Evolutionary conservation across 192 early-diverging fungal genomes (phyloP), one percentile per base, ranked within the genome.

Genomic region (Coemansia sp.): DNA sequence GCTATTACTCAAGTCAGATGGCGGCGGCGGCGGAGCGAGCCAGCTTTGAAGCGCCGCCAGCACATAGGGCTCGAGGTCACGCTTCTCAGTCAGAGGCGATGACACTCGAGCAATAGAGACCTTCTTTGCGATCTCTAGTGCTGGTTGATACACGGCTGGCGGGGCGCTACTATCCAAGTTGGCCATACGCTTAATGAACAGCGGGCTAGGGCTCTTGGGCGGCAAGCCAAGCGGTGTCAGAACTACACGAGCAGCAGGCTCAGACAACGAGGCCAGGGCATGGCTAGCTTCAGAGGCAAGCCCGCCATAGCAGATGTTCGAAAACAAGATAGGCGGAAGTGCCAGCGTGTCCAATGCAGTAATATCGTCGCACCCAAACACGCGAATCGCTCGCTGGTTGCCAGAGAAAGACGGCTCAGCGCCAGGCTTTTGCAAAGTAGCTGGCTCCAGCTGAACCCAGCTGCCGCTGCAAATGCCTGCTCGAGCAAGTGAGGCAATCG

Each of bases 61-160:
- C 9, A 65, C 33, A 45, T 66, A 55, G 0, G 65, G 35, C 55
- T 83, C 80, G 9, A 83, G 20, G 42, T 83, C 80, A 11, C 70
- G 76, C 18, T 71, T 67, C 35, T 83, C 75, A 1, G 75, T 68
- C 21, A 83, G 69, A 14, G 80, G 80, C 34, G 80, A 83, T 0
- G 76, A 74, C 0, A 83, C 58, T 1, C 75, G 75, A 6, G 75
- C 69, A 38, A 83, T 59, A 11, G 59, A 62, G 5, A 71, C 71
- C 48, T 71, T 77, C 37, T 57, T 62, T 36, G 79, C 79, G 23
- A 66, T 62, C 23, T 53, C 69, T 16, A 76, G 61, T 5, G 79
- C 65, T 20, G 61, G 70, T 48, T 81, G 79, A 16, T 57, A 37
- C 24, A 24, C 11, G 11, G 43, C 14, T 16, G 26, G 28, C 4